Conservation (phyloP, 495 filamentous ascomycete species). For the Neurospora sp. region DNA sequence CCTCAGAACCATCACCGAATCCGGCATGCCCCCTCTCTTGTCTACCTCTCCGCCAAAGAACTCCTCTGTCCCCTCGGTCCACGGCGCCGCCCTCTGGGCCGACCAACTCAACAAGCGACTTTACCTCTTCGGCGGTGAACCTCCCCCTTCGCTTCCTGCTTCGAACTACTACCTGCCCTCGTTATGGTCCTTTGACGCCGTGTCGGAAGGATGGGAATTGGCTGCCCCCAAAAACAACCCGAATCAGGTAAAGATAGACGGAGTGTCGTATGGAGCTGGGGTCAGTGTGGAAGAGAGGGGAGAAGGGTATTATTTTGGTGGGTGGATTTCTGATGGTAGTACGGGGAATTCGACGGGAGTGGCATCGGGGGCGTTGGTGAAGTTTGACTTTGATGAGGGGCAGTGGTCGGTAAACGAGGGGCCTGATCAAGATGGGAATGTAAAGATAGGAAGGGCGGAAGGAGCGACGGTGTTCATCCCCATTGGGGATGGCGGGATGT, state of each 20-base stretch:
- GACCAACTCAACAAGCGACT: conserved; percentile 44
- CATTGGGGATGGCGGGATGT: conserved; percentile 41
- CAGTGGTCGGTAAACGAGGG: neutral
- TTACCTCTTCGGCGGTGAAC: conserved; percentile 43
- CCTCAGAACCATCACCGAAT: conserved; percentile 25
- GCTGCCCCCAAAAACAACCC: neutral
- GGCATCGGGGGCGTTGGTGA: neutral
- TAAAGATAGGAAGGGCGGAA: conserved; percentile 27
- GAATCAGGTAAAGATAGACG: neutral
- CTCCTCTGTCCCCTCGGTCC: conserved; percentile 30
- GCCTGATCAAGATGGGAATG: neutral
- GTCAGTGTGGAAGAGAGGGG: conserved; percentile 13
- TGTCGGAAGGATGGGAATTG: conserved; percentile 21
- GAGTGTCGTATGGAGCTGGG: conserved; percentile 18
- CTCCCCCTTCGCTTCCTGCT: neutral
- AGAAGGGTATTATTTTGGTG: conserved; percentile 30
- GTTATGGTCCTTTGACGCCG: conserved; percentile 34
- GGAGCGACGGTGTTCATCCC: conserved; percentile 39
- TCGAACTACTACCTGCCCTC: conserved; percentile 20
- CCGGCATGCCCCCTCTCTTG: conserved; percentile 38
- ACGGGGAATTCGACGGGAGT: neutral
- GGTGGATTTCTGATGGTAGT: conserved; percentile 32
- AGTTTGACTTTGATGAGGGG: neutral
- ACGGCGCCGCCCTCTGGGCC: conserved; percentile 40
- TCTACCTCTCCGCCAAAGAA: conserved; percentile 40